phyloP scores from a whole-genome alignment of 106 monocot species.

The Allium fistulosum region DNA sequence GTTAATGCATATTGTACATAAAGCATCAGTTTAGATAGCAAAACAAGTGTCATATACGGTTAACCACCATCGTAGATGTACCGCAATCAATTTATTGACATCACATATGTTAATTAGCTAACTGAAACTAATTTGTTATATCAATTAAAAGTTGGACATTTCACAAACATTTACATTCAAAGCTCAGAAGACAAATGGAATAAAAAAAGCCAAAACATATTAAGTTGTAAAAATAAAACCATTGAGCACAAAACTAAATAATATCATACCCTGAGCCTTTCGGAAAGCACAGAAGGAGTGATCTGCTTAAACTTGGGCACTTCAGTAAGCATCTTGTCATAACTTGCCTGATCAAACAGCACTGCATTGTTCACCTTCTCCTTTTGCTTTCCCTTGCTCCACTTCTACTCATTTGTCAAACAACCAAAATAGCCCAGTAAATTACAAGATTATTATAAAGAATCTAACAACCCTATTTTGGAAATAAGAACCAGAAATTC shows the following conservation, averaged over 20 bases:
- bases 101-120: too few relatives aligned
- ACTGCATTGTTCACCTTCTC: conserved; percentile 26
- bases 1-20: too few relatives aligned
- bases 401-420: conserved; percentile 9
- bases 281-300: conserved; percentile 24
- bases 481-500: background rate
- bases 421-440: conserved; percentile 2
- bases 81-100: too few relatives aligned
- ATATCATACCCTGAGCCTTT: conserved; percentile 17
- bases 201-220: background rate
- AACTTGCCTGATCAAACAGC: conserved; percentile 20
- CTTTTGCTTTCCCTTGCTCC: conserved; percentile 34
- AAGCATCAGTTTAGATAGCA: too few relatives aligned
- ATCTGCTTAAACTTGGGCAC: conserved; percentile 31
- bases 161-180: too few relatives aligned
- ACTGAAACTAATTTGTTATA: too few relatives aligned
- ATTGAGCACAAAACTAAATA: background rate
- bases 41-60: too few relatives aligned
- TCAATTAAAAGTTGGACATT: too few relatives aligned
- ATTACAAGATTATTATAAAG: too few relatives aligned
- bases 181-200: too few relatives aligned
- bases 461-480: background rate
- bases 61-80: too few relatives aligned
- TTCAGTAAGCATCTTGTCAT: conserved; percentile 25
- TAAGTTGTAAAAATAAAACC: too few relatives aligned